phyloP scores from a whole-genome alignment of 805 yeast species.

The Saccharomycopsis fermentans region DNA sequence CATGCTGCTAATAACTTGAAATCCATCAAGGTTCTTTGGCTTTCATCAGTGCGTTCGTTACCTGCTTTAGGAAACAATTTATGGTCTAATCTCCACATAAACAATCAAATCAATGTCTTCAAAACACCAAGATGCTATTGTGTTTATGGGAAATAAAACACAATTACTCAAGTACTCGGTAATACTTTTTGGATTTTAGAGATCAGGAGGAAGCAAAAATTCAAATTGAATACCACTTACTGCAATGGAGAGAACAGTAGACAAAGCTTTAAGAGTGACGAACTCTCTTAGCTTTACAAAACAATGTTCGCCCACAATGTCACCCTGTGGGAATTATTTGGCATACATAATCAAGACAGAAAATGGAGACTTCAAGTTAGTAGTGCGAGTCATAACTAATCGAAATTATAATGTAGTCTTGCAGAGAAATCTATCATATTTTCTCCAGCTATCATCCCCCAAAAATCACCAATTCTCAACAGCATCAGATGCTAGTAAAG shows the following conservation, averaged over 20 bases:
- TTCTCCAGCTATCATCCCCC: background rate
- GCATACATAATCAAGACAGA: constrained; percentile 7
- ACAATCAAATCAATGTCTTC: too few species aligned
- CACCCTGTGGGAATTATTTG: constrained; percentile 9
- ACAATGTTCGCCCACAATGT: constrained; percentile 1
- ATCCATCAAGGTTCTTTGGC: too few species aligned
- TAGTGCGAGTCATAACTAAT: constrained; percentile 4
- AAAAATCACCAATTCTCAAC: background rate
- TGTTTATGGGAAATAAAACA: too few species aligned
- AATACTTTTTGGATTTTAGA: too few species aligned
- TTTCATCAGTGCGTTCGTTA: too few species aligned
- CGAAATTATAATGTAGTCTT: constrained; percentile 1
- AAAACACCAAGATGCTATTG: too few species aligned
- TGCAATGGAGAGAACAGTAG: background rate
- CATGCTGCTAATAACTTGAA: too few species aligned
- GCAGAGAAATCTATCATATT: constrained; percentile 3
- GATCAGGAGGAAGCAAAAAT: too few species aligned
- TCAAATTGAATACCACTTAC: background rate
- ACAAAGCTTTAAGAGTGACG: background rate
- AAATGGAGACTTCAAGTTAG: background rate
- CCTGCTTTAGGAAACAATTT: too few species aligned
- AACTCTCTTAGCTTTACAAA: constrained; percentile 1
- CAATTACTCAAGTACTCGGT: too few species aligned
- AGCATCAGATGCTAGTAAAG: background rate
- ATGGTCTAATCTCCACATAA: too few species aligned